These are phyloP conservation scores for Cyathus striatus DNA, from an alignment of 768 basidiomycete genomes.

Conservation along the genomic window DNA sequence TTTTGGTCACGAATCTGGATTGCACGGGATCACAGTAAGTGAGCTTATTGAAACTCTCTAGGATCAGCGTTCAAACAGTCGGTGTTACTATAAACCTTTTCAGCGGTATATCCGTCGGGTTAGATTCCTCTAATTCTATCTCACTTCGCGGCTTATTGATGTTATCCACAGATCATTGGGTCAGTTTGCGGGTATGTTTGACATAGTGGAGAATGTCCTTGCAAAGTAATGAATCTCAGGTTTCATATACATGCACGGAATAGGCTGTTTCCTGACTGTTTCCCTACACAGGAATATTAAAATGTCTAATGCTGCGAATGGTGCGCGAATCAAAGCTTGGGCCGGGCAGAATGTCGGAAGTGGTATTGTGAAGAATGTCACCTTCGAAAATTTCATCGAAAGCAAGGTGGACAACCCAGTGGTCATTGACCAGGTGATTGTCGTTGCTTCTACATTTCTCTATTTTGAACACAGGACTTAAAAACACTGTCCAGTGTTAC, in stretches of 20 bases:
- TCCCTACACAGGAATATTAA: constrained; percentile 39
- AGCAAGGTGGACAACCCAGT: constrained; percentile 55
- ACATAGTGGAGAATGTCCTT: constrained; percentile 58
- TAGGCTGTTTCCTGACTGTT: not conserved
- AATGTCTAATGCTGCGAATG: constrained; percentile 61
- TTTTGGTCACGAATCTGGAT: constrained; percentile 48
- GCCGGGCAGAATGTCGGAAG: constrained; percentile 56
- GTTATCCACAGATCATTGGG: constrained; percentile 43
- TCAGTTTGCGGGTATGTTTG: constrained; percentile 45
- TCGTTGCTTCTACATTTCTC: too few species aligned
- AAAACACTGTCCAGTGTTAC: constrained; percentile 35
- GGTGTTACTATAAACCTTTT: too few species aligned
- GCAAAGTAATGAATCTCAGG: constrained; percentile 33
- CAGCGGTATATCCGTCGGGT: constrained; percentile 54
- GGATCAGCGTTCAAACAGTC: not conserved
- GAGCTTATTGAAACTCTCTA: not conserved
- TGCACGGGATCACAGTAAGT: constrained; percentile 58
- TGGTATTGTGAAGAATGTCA: constrained; percentile 54
- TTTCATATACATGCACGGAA: too few species aligned
- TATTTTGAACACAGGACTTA: not conserved
- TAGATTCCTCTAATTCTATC: constrained; percentile 1
- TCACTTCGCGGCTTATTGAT: not conserved
- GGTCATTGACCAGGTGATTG: constrained; percentile 51
- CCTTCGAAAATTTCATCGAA: constrained; percentile 46
- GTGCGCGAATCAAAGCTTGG: constrained; percentile 66